Evolutionary conservation across 192 early-diverging fungal species (phyloP), one percentile per base, ranked within the genome.

Genomic region (Diversispora epigaea): DNA sequence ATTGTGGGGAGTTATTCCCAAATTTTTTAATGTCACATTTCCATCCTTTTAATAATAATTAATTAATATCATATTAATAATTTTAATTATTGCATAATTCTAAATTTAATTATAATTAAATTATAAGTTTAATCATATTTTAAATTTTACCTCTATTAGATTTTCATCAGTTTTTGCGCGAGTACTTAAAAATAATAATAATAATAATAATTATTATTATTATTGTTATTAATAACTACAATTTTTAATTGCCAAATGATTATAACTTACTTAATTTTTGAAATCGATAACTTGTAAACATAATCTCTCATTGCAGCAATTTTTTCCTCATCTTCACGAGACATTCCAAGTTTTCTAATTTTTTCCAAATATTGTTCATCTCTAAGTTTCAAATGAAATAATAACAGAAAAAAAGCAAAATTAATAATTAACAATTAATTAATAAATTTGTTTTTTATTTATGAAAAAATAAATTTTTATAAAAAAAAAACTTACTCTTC

Each of bases 311-410:
- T 86, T 11, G 87, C 82, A 39, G 81, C 79, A 4, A 94, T 82
- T 68, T 91, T 93, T 66, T 89, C 87, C 75, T 90, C 91, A 71
- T 94, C 93, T 22, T 93, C 92, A 19, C 79, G 75, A 2, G 91
- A 85, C 89, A 94, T 92, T 4, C 91, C 93, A 41, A 92, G 80
- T 19, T 80, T 82, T 22, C 88, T 81, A 11, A 94, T 78, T 21
- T 84, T 83, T 6, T 86, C 84, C 7, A 89, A 60, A 25, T 83
- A 79, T 21, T 78, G 61, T 41, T 84, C 82, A 73, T 89, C 87
- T 39, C 87, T 88, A 15, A 71, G 58, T n/a, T 5, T 11, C n/a
- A 72, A 12, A 40, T 41, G n/a, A 40, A 62, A 39, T 40, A 15
- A 63, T 43, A 6, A 63, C 15, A 43, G 17, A 41, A 40, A 17